These are phyloP conservation scores for Phytopythium helicoides DNA, from an alignment of 352 stramenopile species.

Conservation along the genomic window DNA sequence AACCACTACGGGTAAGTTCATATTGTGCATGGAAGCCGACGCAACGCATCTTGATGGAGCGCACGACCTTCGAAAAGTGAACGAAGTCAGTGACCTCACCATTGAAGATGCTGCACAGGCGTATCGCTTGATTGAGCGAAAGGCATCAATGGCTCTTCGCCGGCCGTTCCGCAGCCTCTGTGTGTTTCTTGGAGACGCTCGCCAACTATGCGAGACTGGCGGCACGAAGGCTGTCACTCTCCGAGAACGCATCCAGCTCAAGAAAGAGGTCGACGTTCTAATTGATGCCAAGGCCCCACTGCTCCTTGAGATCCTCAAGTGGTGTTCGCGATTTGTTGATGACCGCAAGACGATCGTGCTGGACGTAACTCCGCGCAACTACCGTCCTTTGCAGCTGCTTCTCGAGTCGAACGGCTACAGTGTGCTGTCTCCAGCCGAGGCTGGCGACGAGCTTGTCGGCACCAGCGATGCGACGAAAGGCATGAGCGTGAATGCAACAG, in stretches of 20 bases:
- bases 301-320: conserved; percentile 53
- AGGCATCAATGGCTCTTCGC: conserved; percentile 33
- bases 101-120: conserved; percentile 63
- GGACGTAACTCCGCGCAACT: conserved; percentile 58
- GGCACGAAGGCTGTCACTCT: conserved; percentile 49
- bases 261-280: conserved; percentile 65
- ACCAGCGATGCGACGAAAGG: conserved; percentile 3
- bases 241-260: conserved; percentile 41
- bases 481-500: conserved; percentile 2
- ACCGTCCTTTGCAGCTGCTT: conserved; percentile 32
- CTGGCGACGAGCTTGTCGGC: conserved; percentile 23
- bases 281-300: conserved; percentile 65
- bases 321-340: conserved; percentile 47
- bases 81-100: conserved; percentile 38
- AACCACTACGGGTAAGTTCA: conserved; percentile 61
- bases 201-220: conserved; percentile 47
- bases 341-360: conserved; percentile 54
- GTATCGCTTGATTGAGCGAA: conserved; percentile 54
- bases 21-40: conserved; percentile 65
- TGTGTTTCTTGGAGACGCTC: conserved; percentile 56
- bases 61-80: conserved; percentile 34
- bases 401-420: conserved; percentile 45
- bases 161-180: conserved; percentile 53
- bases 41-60: conserved; percentile 48
- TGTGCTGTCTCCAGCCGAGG: conserved; percentile 41